A percentile compares a stretch with the other conserved stretches of the same genome.
Evolutionary conservation across 768 basidiomycete species (phyloP).

Genomic region (Sarcodon sp.): DNA sequence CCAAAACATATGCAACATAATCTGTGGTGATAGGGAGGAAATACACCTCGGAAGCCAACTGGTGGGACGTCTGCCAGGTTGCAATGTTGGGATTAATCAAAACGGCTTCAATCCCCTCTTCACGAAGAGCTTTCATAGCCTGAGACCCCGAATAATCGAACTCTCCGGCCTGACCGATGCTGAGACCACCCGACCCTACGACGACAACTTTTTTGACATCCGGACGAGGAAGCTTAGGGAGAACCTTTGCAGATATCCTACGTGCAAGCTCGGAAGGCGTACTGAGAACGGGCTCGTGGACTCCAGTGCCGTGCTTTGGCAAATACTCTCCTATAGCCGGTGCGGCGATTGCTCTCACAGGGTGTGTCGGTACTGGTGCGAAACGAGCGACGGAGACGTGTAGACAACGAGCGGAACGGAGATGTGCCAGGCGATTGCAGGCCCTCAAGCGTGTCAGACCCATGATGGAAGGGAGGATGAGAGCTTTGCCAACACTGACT

Average conservation of each 20-base stretch:
- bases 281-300: slow-evolving; percentile 64
- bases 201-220: slow-evolving; percentile 93
- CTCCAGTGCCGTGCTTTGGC: slow-evolving; percentile 36
- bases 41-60: slow-evolving; percentile 93
- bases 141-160: slow-evolving; percentile 99
- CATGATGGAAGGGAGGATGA: neutral
- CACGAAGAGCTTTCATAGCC: slow-evolving; percentile 93
- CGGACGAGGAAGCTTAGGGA: slow-evolving; percentile 84
- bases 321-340: slow-evolving; percentile 63
- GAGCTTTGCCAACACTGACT: neutral
- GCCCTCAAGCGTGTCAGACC: neutral
- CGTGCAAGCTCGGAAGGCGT: slow-evolving; percentile 93
- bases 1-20: slow-evolving; percentile 96
- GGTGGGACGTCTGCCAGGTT: slow-evolving; percentile 98
- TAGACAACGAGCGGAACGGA: slow-evolving; percentile 29
- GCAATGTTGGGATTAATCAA: slow-evolving; percentile 99
- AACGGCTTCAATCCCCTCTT: slow-evolving; percentile 88
- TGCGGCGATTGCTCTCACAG: slow-evolving; percentile 54
- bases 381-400: slow-evolving; percentile 28
- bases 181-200: slow-evolving; percentile 91
- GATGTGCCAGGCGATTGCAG: slow-evolving; percentile 1
- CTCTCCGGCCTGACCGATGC: slow-evolving; percentile 97
- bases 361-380: slow-evolving; percentile 29
- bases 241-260: slow-evolving; percentile 84
- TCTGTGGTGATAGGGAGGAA: slow-evolving; percentile 94